Percentiles rank a stretch among this genome's conserved stretches.
phyloP scores from a whole-genome alignment of 2,329 filamentous ascomycete genomes.

The Elsinoe perseae region DNA sequence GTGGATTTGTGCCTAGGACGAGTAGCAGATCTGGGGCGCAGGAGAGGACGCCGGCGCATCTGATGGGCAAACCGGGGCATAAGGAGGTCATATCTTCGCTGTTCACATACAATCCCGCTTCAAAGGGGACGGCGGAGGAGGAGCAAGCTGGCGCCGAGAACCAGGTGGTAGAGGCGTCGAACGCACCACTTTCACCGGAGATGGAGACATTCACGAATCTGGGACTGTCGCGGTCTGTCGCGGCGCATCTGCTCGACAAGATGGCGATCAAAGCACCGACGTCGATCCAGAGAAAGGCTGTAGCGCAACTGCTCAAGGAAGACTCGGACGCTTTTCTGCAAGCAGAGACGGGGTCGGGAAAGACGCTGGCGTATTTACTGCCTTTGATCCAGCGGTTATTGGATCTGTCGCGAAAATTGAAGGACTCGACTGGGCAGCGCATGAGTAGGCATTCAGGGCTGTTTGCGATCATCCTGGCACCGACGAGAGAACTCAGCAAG shows the following conservation, averaged over 20 bases:
- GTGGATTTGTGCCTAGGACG: neutral
- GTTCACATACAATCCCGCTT: conserved; percentile 79
- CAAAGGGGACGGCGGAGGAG: conserved; percentile 52
- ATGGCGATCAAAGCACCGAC: conserved; percentile 85
- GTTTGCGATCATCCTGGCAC: conserved; percentile 89
- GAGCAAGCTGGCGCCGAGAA: conserved; percentile 36
- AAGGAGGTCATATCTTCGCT: conserved; percentile 77
- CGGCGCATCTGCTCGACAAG: conserved; percentile 75
- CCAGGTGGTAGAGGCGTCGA: conserved; percentile 64
- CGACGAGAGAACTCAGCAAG: conserved; percentile 87
- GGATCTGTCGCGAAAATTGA: conserved; percentile 54
- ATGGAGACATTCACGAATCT: conserved; percentile 79
- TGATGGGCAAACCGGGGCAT: conserved; percentile 23
- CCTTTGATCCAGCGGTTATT: conserved; percentile 87
- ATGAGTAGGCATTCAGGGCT: conserved; percentile 80
- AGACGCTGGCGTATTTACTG: conserved; percentile 90
- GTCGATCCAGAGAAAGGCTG: conserved; percentile 84
- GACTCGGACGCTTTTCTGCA: conserved; percentile 92
- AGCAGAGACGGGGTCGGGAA: conserved; percentile 94
- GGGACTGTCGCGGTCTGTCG: conserved; percentile 71
- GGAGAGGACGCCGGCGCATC: neutral
- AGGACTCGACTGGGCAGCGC: conserved; percentile 27
- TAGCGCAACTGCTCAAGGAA: conserved; percentile 69
- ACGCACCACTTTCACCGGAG: conserved; percentile 79
- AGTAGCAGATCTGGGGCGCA: neutral